Evolutionary conservation across 106 monocot genomes (phyloP), one percentile per base, ranked within the genome.

Genomic region (Dendrobium huoshanense): DNA sequence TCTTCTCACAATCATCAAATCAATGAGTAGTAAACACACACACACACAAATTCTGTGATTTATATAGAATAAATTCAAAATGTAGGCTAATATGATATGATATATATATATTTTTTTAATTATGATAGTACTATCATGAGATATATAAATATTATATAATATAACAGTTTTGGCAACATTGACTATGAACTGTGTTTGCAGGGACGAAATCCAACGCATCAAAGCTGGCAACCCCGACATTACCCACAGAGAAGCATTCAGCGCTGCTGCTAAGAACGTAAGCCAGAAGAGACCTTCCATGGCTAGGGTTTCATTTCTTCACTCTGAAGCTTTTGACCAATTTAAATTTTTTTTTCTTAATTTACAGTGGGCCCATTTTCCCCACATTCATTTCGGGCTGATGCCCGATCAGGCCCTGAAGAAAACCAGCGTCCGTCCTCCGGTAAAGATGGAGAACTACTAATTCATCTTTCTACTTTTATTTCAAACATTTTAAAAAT

Each of bases 201-300:
- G 99, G 90, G 99, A 99, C 82, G 99, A 99, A 87, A 99, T 99
- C 89, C 99, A 99, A 87, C 89, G 99, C 83, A 99, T 99, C 82
- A 99, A 99, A 81, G 95, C 99, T 64, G 95, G 86, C 47, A 99
- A 99, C 76, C 99, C 99, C 18, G 99, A 99, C 86, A 99, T 99
- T 74, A 93, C 95, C 18, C 99, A 99, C 87, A 88, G 95, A 77
- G 99, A 99, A 82, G 99, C 99, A 85, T 99, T 99, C 93, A 99
- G 99, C 75, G 93, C 99, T 1, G 99, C 99, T 67, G 99, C 99
- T 16, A 99, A 99, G 85, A 99, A 99, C 80, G 99, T 99, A 85
- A 88, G 55, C 4, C 37, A n/a, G 44, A 31, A 17, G 31, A 29
- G 5, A 7, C 67, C 20, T 13, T 5, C 82, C 68, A 64, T 41